phyloP scores from a whole-genome alignment of 1,284 basidiomycete genomes.

The Leccinum huronense region DNA sequence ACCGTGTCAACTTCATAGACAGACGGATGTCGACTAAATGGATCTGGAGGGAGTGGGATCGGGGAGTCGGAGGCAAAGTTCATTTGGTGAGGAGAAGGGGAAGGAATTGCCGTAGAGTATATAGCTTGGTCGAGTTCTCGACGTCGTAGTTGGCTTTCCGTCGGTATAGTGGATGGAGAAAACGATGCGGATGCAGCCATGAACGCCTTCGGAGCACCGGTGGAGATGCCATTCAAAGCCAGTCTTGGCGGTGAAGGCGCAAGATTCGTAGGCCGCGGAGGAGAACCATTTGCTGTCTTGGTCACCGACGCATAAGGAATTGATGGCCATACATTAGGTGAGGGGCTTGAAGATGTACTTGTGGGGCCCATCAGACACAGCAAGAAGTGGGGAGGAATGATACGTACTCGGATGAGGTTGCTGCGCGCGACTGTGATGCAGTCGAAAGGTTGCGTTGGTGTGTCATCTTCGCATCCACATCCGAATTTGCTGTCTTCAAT shows the following conservation, averaged over 20 bases:
- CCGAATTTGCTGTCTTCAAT: slow-evolving; percentile 48
- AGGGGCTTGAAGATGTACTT: slow-evolving; percentile 16
- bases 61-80: slow-evolving; percentile 41
- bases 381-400: slow-evolving; percentile 8
- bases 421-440: slow-evolving; percentile 21
- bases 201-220: slow-evolving; percentile 53
- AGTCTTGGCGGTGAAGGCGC: slow-evolving; percentile 56
- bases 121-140: slow-evolving; percentile 49
- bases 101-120: slow-evolving; percentile 40
- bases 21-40: slow-evolving; percentile 69
- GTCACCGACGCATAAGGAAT: slow-evolving; percentile 40
- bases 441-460: slow-evolving; percentile 24
- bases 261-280: slow-evolving; percentile 20
- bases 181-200: slow-evolving; percentile 21
- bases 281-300: slow-evolving; percentile 15
- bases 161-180: slow-evolving; percentile 37
- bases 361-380: slow-evolving; percentile 15
- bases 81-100: slow-evolving; percentile 24
- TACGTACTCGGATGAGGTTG: slow-evolving; percentile 24
- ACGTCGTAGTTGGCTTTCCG: slow-evolving; percentile 53
- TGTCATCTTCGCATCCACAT: slow-evolving; percentile 37
- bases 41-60: slow-evolving; percentile 76
- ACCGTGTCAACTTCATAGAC: slow-evolving; percentile 36
- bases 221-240: slow-evolving; percentile 66
- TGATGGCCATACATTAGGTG: slow-evolving; percentile 45